phyloP scores from a whole-genome alignment of 306 rosid species.

The Fragaria nilgerrensis region DNA sequence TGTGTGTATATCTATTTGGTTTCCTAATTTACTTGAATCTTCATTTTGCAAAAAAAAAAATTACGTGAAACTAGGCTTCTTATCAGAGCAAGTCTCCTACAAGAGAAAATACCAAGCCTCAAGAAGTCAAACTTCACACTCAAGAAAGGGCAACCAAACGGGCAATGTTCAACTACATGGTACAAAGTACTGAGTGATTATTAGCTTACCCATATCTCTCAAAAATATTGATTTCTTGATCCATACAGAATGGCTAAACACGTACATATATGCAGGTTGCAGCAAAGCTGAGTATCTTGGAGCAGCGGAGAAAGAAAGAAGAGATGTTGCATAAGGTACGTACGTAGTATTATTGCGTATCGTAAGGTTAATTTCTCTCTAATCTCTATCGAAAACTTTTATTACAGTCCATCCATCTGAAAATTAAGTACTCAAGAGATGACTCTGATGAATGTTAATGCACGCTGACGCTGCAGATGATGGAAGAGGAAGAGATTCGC shows the following conservation, averaged over 20 bases:
- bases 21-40: not conserved
- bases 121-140: slow-evolving; percentile 76
- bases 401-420: not conserved
- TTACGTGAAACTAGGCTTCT: not conserved
- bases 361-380: too few relatives aligned
- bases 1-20: too few relatives aligned
- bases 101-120: slow-evolving; percentile 73
- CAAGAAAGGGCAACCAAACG: slow-evolving; percentile 85
- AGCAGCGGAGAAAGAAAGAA: slow-evolving; percentile 64
- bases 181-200: slow-evolving; percentile 1
- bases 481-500: slow-evolving; percentile 93
- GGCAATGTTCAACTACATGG: slow-evolving; percentile 87
- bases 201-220: not conserved
- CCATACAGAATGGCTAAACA: not conserved
- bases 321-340: slow-evolving; percentile 63
- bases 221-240: not conserved
- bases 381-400: not conserved
- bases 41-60: too few relatives aligned
- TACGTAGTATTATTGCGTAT: too few relatives aligned
- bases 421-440: not conserved
- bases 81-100: slow-evolving; percentile 31
- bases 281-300: slow-evolving; percentile 59
- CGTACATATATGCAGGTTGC: slow-evolving; percentile 47
- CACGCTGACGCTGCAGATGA: slow-evolving; percentile 44
- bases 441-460: not conserved